Base-by-base conservation (phyloP, 139 green algal species). In the Nannochloris sp. region DNA sequence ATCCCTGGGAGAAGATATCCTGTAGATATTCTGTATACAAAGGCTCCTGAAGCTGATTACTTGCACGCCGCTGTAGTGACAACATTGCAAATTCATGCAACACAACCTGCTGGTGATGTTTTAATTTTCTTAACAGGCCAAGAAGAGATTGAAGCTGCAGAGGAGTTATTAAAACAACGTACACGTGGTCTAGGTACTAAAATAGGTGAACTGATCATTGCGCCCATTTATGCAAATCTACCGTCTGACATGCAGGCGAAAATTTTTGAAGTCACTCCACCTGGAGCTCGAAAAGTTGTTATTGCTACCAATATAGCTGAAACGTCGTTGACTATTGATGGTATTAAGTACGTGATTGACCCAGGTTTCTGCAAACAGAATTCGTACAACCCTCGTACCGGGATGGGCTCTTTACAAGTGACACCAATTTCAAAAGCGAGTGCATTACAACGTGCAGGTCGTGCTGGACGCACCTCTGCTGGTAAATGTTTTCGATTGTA, bases 271-370 rank as follows among this genome's bases (percentile, higher is more conserved):
- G 60, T 84, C 12, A 96, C 93, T 1, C 93, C 93, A 0, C 60
- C 74, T 12, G 89, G 90, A 14, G 89, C 89, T 1, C 81, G 89
- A 60, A 97, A 99, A 75, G 75, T 97, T 5, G 93, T 99, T 25
- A 76, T 99, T 55, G 93, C 93, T 29, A 99, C 93, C 58, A 99
- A 99, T 83, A 98, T 99, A 66, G 92, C 92, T 0, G 93, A 99
- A 82, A 99, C 93, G 0, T 90, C 74, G 0, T 75, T 99, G 8
- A 99, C 93, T 7, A 98, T 99, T 60, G 90, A 97, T 58, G 93
- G 93, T 53, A 97, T 99, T 73, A 80, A 82, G 75, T 97, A 95
- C 61, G 92, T 98, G 31, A 92, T 98, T 56, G 92, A 98, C 69
- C 90, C 92, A 2, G 92, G 92, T 6, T 97, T 98, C 75, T 82